phyloP scores from a whole-genome alignment of 2,329 filamentous ascomycete species.

The Pyrenophora teres region DNA sequence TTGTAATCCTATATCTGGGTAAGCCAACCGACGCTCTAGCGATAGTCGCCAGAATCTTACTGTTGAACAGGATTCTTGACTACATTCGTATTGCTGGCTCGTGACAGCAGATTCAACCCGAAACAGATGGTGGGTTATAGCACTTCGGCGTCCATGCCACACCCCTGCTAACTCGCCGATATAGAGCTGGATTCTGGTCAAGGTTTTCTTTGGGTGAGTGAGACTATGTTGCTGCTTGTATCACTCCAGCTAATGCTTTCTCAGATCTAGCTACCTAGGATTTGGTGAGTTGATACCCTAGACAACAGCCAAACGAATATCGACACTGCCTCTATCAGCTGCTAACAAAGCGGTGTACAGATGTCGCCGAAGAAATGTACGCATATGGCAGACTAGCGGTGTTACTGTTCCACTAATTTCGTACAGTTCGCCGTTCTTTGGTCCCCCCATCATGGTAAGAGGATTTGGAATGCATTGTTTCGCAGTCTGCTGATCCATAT shows the following conservation, averaged over 20 bases:
- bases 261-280: constrained; percentile 68
- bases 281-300: constrained; percentile 59
- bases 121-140: constrained; percentile 60
- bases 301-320: not conserved
- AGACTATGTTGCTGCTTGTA: not conserved
- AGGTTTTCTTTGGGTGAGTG: constrained; percentile 75
- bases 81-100: constrained; percentile 79
- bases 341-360: constrained; percentile 40
- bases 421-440: constrained; percentile 55
- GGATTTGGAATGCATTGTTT: constrained; percentile 13
- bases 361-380: constrained; percentile 54
- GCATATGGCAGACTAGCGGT: not conserved
- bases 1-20: constrained; percentile 81
- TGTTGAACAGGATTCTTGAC: constrained; percentile 73
- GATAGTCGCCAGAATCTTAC: constrained; percentile 2
- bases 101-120: constrained; percentile 65
- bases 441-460: constrained; percentile 57
- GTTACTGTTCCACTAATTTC: constrained; percentile 16
- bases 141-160: too few relatives aligned
- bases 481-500: constrained; percentile 32
- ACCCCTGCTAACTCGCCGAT: constrained; percentile 14
- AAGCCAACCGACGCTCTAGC: constrained; percentile 4
- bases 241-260: not conserved
- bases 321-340: constrained; percentile 14
- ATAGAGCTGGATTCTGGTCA: constrained; percentile 71